phyloP scores from a whole-genome alignment of 2,329 filamentous ascomycete species.

The Paecilomyces sp. region DNA sequence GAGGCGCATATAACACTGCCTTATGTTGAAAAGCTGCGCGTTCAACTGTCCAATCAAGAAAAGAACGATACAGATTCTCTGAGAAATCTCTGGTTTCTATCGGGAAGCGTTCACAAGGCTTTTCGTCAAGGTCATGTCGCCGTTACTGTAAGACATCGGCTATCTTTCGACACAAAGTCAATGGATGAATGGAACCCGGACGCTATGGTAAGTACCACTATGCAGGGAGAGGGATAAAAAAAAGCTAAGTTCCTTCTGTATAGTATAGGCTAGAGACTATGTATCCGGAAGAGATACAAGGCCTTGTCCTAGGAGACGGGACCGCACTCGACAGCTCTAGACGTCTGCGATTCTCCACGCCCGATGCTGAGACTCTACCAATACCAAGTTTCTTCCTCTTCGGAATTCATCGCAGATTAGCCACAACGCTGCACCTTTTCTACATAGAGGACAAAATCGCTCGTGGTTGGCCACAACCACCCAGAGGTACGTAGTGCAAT shows the following conservation, averaged over 20 bases:
- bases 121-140: slow-evolving; percentile 5
- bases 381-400: slow-evolving; percentile 5
- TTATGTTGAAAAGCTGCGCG: slow-evolving; percentile 1
- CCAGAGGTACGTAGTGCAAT: neutral
- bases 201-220: neutral
- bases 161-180: neutral
- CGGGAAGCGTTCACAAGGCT: slow-evolving; percentile 3
- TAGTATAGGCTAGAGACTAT: slow-evolving; percentile 1
- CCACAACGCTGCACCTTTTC: slow-evolving; percentile 6
- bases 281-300: neutral
- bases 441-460: slow-evolving; percentile 7
- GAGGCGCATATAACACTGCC: slow-evolving; percentile 2
- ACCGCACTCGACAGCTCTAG: neutral
- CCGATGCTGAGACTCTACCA: slow-evolving; percentile 1
- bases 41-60: neutral
- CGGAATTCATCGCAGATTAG: slow-evolving; percentile 6
- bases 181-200: neutral
- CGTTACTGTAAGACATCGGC: neutral
- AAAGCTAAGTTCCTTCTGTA: neutral
- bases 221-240: too few relatives aligned
- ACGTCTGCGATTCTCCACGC: slow-evolving; percentile 4
- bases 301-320: slow-evolving; percentile 2
- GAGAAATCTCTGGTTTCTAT: slow-evolving; percentile 6
- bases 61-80: neutral
- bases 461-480: slow-evolving; percentile 5